These are phyloP conservation scores for Russula sp. DNA, from an alignment of 768 basidiomycete species.

Conservation along the genomic window DNA sequence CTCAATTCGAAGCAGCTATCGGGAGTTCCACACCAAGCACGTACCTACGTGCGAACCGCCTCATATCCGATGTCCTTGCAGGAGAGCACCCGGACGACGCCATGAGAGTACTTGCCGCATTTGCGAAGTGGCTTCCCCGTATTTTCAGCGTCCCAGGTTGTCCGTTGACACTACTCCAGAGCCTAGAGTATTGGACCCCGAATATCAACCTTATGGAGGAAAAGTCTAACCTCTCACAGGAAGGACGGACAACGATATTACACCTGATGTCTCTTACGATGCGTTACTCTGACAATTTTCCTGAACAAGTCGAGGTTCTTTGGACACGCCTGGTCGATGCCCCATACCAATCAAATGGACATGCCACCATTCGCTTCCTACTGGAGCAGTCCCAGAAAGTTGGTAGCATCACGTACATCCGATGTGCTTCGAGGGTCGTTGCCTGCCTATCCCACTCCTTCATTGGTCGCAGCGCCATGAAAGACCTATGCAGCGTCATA, in stretches of 20 bases:
- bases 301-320: constrained; percentile 72
- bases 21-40: constrained; percentile 66
- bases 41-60: constrained; percentile 73
- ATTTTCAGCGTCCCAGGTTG: constrained; percentile 44
- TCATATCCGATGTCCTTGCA: constrained; percentile 72
- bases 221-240: constrained; percentile 44
- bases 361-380: constrained; percentile 73
- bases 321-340: constrained; percentile 75
- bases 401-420: constrained; percentile 68
- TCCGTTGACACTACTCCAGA: constrained; percentile 61
- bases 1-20: constrained; percentile 65
- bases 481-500: constrained; percentile 78
- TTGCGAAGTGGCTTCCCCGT: constrained; percentile 65
- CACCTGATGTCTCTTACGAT: constrained; percentile 80
- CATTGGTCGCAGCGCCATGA: constrained; percentile 64
- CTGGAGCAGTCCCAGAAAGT: constrained; percentile 84
- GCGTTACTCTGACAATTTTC: constrained; percentile 62
- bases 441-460: constrained; percentile 76
- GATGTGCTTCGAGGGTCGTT: constrained; percentile 72
- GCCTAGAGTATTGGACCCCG: constrained; percentile 78
- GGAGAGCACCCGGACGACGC: constrained; percentile 65
- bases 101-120: constrained; percentile 56
- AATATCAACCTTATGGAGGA: constrained; percentile 67
- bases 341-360: constrained; percentile 65
- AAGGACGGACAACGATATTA: constrained; percentile 61